phyloP scores from a whole-genome alignment of 2,329 filamentous ascomycete genomes.

The Diplodia mutila region DNA sequence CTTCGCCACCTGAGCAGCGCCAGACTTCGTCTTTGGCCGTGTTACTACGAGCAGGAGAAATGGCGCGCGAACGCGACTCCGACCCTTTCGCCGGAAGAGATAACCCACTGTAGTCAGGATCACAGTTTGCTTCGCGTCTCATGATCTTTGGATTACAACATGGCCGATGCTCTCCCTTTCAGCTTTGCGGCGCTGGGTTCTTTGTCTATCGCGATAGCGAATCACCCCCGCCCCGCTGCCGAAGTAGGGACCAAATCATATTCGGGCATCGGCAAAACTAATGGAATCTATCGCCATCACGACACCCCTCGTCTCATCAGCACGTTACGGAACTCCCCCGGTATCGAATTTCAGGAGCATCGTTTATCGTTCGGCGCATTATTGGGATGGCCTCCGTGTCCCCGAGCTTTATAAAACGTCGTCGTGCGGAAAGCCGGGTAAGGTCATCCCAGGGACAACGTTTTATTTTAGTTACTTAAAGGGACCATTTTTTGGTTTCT shows the following conservation, averaged over 20 bases:
- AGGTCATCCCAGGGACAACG: not conserved
- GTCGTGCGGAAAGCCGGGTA: not conserved
- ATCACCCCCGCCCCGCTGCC: not conserved
- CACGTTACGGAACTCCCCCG: not conserved
- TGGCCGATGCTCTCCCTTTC: constrained; percentile 15
- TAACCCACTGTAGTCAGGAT: constrained; percentile 1
- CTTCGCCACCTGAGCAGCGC: constrained; percentile 34
- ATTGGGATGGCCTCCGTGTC: constrained; percentile 6
- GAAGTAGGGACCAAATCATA: constrained; percentile 10
- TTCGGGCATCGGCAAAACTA: constrained; percentile 8
- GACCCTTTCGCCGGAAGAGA: constrained; percentile 31
- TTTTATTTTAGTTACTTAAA: constrained; percentile 19
- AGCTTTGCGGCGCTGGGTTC: not conserved
- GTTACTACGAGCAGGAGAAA: constrained; percentile 42
- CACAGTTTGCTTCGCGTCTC: not conserved
- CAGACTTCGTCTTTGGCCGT: constrained; percentile 42
- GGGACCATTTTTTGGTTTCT: not conserved
- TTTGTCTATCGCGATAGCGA: not conserved
- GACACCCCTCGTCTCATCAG: constrained; percentile 13
- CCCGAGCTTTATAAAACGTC: not conserved
- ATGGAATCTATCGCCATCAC: not conserved
- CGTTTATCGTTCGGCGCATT: constrained; percentile 20
- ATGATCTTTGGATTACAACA: constrained; percentile 1
- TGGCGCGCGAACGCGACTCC: constrained; percentile 41
- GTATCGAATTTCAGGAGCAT: constrained; percentile 10